A percentile compares a stretch with the other conserved stretches of the same genome.
phyloP scores from a whole-genome alignment of 2,329 filamentous ascomycete genomes.

The Exophiala alcalophila region DNA sequence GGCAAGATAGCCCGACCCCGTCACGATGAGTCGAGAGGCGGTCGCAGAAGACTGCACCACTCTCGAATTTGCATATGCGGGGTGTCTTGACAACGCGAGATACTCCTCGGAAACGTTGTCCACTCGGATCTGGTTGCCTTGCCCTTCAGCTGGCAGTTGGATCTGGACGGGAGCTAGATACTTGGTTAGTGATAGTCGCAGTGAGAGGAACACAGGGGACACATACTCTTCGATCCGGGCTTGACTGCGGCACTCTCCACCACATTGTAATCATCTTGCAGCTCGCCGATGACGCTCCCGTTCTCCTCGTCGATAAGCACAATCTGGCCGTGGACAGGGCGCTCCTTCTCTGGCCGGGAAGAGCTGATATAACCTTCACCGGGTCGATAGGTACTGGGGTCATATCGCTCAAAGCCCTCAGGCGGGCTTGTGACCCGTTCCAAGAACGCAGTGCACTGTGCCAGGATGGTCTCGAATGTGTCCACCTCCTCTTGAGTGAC shows the following conservation, averaged over 20 bases:
- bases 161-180: slow-evolving; percentile 48
- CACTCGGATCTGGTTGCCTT: slow-evolving; percentile 47
- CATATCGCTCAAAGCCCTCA: slow-evolving; percentile 57
- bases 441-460: slow-evolving; percentile 95
- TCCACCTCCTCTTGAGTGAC: slow-evolving; percentile 88
- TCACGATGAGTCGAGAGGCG: slow-evolving; percentile 88
- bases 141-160: slow-evolving; percentile 45
- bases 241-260: slow-evolving; percentile 72
- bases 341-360: slow-evolving; percentile 22
- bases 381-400: slow-evolving; percentile 74
- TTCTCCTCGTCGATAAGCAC: slow-evolving; percentile 95
- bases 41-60: slow-evolving; percentile 83
- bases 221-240: slow-evolving; percentile 82
- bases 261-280: slow-evolving; percentile 76
- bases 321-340: slow-evolving; percentile 65
- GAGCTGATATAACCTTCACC: slow-evolving; percentile 70
- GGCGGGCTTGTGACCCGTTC: slow-evolving; percentile 69
- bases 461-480: slow-evolving; percentile 94
- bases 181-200: slow-evolving; percentile 24
- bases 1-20: slow-evolving; percentile 74
- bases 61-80: slow-evolving; percentile 83
- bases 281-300: slow-evolving; percentile 88
- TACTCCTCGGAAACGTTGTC: slow-evolving; percentile 57
- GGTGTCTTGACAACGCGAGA: slow-evolving; percentile 74
- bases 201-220: not conserved